phyloP scores from a whole-genome alignment of 768 basidiomycete species.

The Mycena maculata region DNA sequence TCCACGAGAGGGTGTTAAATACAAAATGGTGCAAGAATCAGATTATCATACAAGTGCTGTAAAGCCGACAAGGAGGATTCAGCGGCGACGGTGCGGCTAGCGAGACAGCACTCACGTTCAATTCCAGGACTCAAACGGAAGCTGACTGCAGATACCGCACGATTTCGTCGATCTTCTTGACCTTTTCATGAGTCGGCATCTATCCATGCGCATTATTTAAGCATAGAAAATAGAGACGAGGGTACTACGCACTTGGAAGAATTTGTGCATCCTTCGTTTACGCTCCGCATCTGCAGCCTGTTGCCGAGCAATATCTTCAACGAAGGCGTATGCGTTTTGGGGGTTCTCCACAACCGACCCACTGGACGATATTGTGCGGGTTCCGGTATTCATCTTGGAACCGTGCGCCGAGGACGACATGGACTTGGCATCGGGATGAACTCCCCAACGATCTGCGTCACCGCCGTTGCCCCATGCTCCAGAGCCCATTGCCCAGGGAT shows the following conservation, averaged over 20 bases:
- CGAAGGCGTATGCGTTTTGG: conserved; percentile 22
- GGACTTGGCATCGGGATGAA: conserved; percentile 4
- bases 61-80: no score
- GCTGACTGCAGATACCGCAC: conserved; percentile 51
- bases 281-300: conserved; percentile 45
- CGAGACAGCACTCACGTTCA: background rate
- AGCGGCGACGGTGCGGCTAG: no score
- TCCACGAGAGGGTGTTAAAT: conserved; percentile 5
- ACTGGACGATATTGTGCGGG: conserved; percentile 8
- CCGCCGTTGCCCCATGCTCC: conserved; percentile 15
- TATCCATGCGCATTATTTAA: conserved; percentile 36
- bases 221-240: background rate
- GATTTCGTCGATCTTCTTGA: conserved; percentile 62
- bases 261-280: conserved; percentile 59
- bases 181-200: conserved; percentile 68
- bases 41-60: conserved; percentile 4
- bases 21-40: conserved; percentile 13
- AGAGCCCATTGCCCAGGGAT: conserved; percentile 20
- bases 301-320: conserved; percentile 26
- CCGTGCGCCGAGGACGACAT: conserved; percentile 17
- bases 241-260: conserved; percentile 56
- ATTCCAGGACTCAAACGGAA: conserved; percentile 1
- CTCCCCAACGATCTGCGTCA: conserved; percentile 18
- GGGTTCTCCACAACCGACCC: background rate
- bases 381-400: conserved; percentile 7